Base-by-base conservation (phyloP, 306 rosid genomes). In the Geum urbanum region DNA sequence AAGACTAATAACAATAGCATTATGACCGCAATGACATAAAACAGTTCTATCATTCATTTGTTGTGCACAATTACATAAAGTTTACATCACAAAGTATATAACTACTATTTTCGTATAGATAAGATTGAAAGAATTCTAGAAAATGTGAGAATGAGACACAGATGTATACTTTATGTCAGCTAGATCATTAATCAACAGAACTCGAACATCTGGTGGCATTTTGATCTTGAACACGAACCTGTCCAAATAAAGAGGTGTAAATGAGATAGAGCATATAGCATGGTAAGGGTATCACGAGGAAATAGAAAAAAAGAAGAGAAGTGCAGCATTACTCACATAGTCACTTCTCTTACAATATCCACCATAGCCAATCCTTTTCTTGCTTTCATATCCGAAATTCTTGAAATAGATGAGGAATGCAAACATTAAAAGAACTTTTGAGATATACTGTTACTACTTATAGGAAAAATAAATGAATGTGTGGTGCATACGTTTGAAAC, bases 341-440 rank as follows among this genome's bases (percentile, higher is more conserved):
- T 91, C 84, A 91, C 97, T 85, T 95, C 99, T 82, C 97, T 89
- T 63, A 86, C 96, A 80, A 95, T 95, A 84, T 95, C 99, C 67
- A 95, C 82, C 76, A 94, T 66, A 61, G 99, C 97, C 80, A 95
- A 76, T 75, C 99, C 97, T 80, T 91, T 95, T 74, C 74, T 80
- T 41, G 86, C 79, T 83, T 82, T 91, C 61, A 87, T 86, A 74
- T 91, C 91, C 69, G 92, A 39, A 83, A 91, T 87, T 61, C 86
- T 97, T 95, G 69, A 61, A 50, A 67, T 51, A 78, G 67, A 72
- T 19, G 10, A 44, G 3, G 46, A 7, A 43, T 40, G 32, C 24
- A 53, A 47, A 63, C 9, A 59, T 53, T 7, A 46, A 45, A 58
- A 52, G 3, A 16, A 45, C 40, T 19, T 3, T 40, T 6, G 37